phyloP scores from a whole-genome alignment of 1,284 basidiomycete species.

The Bondarzewia mesenterica region DNA sequence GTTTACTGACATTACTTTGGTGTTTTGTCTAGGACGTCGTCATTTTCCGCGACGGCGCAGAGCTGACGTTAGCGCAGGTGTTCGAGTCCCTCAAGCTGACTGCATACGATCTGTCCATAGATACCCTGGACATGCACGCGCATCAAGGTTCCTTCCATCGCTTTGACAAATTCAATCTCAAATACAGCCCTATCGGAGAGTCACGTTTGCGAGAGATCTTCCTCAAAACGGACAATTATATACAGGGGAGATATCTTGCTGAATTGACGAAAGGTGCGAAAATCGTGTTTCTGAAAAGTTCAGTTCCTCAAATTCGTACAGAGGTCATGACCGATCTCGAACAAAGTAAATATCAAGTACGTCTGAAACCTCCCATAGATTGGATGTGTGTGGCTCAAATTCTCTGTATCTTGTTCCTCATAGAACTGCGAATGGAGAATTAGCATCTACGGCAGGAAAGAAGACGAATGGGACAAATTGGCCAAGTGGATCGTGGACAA shows the following conservation, averaged over 20 bases:
- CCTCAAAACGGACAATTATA: conserved; percentile 95
- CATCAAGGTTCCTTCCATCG: conserved; percentile 97
- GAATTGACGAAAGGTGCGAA: conserved; percentile 81
- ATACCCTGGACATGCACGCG: conserved; percentile 99
- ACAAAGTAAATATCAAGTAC: conserved; percentile 95
- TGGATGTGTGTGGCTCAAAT: background rate
- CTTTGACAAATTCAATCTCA: conserved; percentile 93
- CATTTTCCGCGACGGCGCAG: conserved; percentile 88
- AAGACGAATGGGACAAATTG: conserved; percentile 94
- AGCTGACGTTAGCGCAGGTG: conserved; percentile 88
- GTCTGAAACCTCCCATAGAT: conserved; percentile 5
- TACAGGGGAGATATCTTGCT: conserved; percentile 88
- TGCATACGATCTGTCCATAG: conserved; percentile 97
- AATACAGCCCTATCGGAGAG: conserved; percentile 94
- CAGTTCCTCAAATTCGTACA: conserved; percentile 22
- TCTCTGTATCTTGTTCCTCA: background rate
- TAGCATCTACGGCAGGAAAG: conserved; percentile 84
- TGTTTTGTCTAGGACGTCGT: conserved; percentile 74
- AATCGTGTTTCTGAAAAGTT: background rate
- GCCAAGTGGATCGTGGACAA: conserved; percentile 95
- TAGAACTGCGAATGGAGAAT: conserved; percentile 95
- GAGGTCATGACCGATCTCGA: conserved; percentile 96
- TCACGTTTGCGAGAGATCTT: conserved; percentile 96
- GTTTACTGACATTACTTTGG: background rate
- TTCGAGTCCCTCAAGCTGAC: conserved; percentile 93